Conservation (phyloP, 768 basidiomycete species). For the Lentinula raphanica region DNA sequence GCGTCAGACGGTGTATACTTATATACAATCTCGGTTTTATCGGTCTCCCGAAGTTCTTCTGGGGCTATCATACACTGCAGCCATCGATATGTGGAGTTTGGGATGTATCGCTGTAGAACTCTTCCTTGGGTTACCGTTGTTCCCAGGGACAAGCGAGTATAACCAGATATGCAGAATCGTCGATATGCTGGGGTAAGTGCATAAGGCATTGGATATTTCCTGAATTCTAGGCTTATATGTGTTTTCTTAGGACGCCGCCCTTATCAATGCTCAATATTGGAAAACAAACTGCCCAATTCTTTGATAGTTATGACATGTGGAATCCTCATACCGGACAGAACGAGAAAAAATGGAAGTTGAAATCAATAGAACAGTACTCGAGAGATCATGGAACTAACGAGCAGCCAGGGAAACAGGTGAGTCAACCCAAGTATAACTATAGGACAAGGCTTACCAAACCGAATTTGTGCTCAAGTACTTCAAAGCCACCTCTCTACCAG, state of each 20-base stretch:
- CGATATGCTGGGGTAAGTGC: constrained; percentile 92
- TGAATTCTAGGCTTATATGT: neutral
- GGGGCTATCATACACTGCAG: constrained; percentile 87
- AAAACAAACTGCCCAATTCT: constrained; percentile 93
- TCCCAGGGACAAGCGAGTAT: constrained; percentile 98
- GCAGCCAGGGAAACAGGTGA: constrained; percentile 82
- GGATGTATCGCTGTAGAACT: constrained; percentile 98
- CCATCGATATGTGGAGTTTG: constrained; percentile 99
- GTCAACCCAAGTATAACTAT: neutral
- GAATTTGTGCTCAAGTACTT: constrained; percentile 61
- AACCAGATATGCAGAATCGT: constrained; percentile 96
- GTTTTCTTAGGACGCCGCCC: constrained; percentile 68
- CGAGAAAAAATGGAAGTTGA: constrained; percentile 82
- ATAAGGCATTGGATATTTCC: constrained; percentile 3
- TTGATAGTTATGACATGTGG: constrained; percentile 66
- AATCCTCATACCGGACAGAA: constrained; percentile 64
- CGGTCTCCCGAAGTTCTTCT: constrained; percentile 96
- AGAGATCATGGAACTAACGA: constrained; percentile 93
- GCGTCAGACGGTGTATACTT: constrained; percentile 99
- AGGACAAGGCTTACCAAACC: neutral
- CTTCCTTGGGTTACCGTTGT: constrained; percentile 92
- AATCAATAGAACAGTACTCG: constrained; percentile 92
- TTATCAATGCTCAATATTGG: constrained; percentile 92
- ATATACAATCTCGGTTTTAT: constrained; percentile 98
- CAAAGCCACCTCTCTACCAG: constrained; percentile 87